A percentile compares a stretch with the other conserved stretches of the same genome.
These are phyloP conservation scores for Nothophytophthora sp. DNA, from an alignment of 352 stramenopile genomes.

Conservation along the genomic window DNA sequence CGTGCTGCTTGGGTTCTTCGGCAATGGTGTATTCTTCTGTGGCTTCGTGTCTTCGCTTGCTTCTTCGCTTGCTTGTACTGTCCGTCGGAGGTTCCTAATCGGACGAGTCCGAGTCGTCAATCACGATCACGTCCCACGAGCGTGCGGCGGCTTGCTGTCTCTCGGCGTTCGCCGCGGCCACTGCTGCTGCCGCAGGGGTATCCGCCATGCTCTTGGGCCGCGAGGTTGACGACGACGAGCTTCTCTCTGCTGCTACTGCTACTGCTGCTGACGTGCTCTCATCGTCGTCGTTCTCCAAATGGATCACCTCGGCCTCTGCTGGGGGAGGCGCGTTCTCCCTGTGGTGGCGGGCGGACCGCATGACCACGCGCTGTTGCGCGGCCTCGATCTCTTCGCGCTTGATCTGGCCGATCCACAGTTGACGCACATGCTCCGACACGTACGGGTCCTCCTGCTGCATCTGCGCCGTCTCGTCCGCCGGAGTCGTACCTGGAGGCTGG, in stretches of 20 bases:
- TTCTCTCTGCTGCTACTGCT: no score
- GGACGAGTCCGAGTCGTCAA: constrained; percentile 83
- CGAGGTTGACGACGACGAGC: not conserved
- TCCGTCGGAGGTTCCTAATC: no score
- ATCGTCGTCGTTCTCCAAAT: constrained; percentile 10
- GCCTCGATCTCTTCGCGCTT: constrained; percentile 17
- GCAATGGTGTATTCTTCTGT: no score
- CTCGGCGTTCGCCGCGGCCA: constrained; percentile 11
- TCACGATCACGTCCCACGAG: constrained; percentile 80
- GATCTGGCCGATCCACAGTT: constrained; percentile 2
- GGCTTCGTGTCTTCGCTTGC: no score
- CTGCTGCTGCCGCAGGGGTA: constrained; percentile 3
- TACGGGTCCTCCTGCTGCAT: constrained; percentile 30
- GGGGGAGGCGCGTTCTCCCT: constrained; percentile 1
- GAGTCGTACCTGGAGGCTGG: not conserved
- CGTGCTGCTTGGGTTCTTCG: no score
- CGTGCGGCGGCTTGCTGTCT: constrained; percentile 28
- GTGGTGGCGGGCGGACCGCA: not conserved
- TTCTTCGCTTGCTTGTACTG: no score
- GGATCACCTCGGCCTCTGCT: constrained; percentile 7
- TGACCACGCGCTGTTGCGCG: not conserved
- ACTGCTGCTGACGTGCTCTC: no score
- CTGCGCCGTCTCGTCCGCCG: constrained; percentile 12
- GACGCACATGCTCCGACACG: constrained; percentile 5
- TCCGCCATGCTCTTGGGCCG: not conserved